phyloP scores from a whole-genome alignment of 352 stramenopile genomes.

The Pythium brassicae region DNA sequence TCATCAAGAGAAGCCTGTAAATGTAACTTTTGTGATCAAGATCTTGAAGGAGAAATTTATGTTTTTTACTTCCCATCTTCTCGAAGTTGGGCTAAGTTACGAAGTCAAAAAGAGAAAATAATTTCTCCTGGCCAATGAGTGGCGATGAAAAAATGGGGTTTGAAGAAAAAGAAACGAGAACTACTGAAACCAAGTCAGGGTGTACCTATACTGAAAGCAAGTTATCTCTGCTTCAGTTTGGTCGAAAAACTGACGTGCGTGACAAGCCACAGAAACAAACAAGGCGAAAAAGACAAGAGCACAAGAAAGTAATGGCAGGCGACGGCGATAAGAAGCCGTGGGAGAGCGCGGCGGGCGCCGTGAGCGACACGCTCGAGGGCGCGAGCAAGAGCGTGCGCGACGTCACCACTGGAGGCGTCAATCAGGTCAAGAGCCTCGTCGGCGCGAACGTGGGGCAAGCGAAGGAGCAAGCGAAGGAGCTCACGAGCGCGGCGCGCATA shows the following conservation, averaged over 20 bases:
- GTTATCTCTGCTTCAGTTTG: background rate
- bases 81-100: too few relatives aligned
- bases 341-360: conserved; percentile 36
- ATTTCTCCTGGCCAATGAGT: too few relatives aligned
- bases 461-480: conserved; percentile 54
- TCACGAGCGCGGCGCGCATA: conserved; percentile 51
- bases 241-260: background rate
- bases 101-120: too few relatives aligned
- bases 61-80: too few relatives aligned
- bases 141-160: too few relatives aligned
- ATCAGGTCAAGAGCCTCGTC: conserved; percentile 42
- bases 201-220: background rate
- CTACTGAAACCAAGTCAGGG: too few relatives aligned
- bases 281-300: background rate
- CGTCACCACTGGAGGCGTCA: conserved; percentile 23
- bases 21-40: too few relatives aligned
- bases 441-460: conserved; percentile 35
- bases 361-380: conserved; percentile 47
- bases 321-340: conserved; percentile 56
- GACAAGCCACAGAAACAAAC: background rate
- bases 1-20: too few relatives aligned
- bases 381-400: conserved; percentile 45
- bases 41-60: too few relatives aligned
- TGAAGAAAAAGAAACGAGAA: too few relatives aligned
- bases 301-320: conserved; percentile 11